Percentiles rank a stretch among this genome's conserved stretches.
phyloP scores from a whole-genome alignment of 2,329 filamentous ascomycete species.

The Tolypocladium album region DNA sequence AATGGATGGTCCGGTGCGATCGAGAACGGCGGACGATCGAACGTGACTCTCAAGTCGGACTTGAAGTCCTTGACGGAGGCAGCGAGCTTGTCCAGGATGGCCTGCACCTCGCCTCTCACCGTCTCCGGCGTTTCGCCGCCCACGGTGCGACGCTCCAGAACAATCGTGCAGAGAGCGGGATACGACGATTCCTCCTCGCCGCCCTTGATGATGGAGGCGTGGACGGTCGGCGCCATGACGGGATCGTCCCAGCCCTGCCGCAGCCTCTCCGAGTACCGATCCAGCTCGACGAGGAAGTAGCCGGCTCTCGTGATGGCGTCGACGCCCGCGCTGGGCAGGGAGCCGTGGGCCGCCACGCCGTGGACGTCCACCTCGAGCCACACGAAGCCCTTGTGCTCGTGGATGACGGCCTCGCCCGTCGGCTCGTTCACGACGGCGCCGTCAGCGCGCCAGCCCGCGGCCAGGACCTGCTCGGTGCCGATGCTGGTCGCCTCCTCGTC shows the following conservation, averaged over 20 bases:
- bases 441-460: slow-evolving; percentile 41
- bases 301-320: slow-evolving; percentile 40
- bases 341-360: slow-evolving; percentile 32
- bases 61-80: slow-evolving; percentile 24
- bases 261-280: slow-evolving; percentile 27
- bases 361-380: slow-evolving; percentile 31
- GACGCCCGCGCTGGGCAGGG: slow-evolving; percentile 29
- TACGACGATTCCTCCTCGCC: slow-evolving; percentile 43
- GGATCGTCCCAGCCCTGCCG: slow-evolving; percentile 15
- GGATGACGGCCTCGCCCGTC: slow-evolving; percentile 28
- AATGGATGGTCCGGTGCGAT: slow-evolving; percentile 29
- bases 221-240: slow-evolving; percentile 27
- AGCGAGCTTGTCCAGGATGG: slow-evolving; percentile 22
- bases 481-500: slow-evolving; percentile 41
- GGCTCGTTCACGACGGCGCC: slow-evolving; percentile 39
- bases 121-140: slow-evolving; percentile 27
- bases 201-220: slow-evolving; percentile 36
- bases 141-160: slow-evolving; percentile 37
- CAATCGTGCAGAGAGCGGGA: slow-evolving; percentile 34
- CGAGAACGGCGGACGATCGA: slow-evolving; percentile 31
- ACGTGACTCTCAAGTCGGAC: slow-evolving; percentile 27
- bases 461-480: slow-evolving; percentile 38
- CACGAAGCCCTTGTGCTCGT: slow-evolving; percentile 40
- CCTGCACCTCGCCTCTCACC: slow-evolving; percentile 25
- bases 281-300: slow-evolving; percentile 33